Percentiles rank a stretch among this genome's conserved stretches.
Evolutionary conservation across 495 filamentous ascomycete genomes (phyloP).

Genomic region (Alectoria sarmentosa): DNA sequence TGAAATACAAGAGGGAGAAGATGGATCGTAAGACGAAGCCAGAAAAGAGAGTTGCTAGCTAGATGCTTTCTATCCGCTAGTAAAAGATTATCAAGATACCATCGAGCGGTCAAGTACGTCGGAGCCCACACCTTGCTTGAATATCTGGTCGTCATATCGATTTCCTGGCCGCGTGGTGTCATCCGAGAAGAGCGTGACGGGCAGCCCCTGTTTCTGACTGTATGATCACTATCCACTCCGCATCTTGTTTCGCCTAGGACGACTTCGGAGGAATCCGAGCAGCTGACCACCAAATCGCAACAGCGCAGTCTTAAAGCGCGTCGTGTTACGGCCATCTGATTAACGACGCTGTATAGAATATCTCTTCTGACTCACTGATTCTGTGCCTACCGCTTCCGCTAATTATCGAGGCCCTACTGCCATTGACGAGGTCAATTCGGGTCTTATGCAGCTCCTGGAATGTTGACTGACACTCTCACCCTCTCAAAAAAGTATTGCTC

Average conservation of each 20-base stretch:
- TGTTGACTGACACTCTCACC: conserved; percentile 11
- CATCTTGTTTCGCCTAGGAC: no score
- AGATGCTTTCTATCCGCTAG: conserved; percentile 11
- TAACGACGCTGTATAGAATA: conserved; percentile 60
- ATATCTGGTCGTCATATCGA: conserved; percentile 54
- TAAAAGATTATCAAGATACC: conserved; percentile 34
- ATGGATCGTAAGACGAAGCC: neutral
- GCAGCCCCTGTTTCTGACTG: conserved; percentile 40
- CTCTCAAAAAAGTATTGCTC: conserved; percentile 45
- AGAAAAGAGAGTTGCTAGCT: no score
- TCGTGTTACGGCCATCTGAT: conserved; percentile 49
- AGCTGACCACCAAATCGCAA: conserved; percentile 9
- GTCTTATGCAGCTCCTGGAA: neutral
- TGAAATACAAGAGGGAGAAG: neutral
- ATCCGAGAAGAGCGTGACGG: conserved; percentile 56
- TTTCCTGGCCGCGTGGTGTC: conserved; percentile 57
- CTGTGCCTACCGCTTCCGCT: conserved; percentile 55
- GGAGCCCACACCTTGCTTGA: conserved; percentile 46
- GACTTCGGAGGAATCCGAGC: neutral
- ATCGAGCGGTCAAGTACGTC: conserved; percentile 46
- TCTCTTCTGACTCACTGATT: conserved; percentile 57
- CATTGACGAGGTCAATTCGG: conserved; percentile 22
- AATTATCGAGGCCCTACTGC: conserved; percentile 48
- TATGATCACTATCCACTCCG: conserved; percentile 11
- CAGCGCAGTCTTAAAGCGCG: conserved; percentile 22